Conservation (phyloP, 2,329 filamentous ascomycete genomes). For the Fusarium haematococcum region DNA sequence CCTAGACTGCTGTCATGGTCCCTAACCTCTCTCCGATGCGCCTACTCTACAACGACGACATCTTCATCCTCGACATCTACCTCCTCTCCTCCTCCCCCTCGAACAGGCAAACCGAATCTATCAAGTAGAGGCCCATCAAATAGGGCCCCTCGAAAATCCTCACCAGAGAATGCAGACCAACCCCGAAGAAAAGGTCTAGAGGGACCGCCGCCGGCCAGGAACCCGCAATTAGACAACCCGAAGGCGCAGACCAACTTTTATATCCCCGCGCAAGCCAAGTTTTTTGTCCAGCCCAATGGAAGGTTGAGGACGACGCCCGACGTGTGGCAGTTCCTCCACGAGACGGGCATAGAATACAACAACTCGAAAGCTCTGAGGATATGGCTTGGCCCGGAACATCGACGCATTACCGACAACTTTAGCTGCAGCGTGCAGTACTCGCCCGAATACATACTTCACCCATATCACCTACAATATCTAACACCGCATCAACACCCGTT, state of each 20-base stretch:
- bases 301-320: slow-evolving; percentile 46
- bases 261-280: slow-evolving; percentile 34
- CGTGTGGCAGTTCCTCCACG: slow-evolving; percentile 44
- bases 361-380: slow-evolving; percentile 30
- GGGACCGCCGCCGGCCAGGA: slow-evolving; percentile 1
- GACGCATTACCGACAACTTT: slow-evolving; percentile 32
- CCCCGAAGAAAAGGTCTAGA: slow-evolving; percentile 13
- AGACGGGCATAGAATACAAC: slow-evolving; percentile 41
- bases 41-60: slow-evolving; percentile 26
- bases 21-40: slow-evolving; percentile 12
- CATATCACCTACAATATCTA: slow-evolving; percentile 49
- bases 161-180: neutral
- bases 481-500: slow-evolving; percentile 50
- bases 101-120: neutral
- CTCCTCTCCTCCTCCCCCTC: neutral
- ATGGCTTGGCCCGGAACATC: slow-evolving; percentile 22
- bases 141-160: neutral
- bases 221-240: neutral
- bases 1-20: slow-evolving; percentile 23
- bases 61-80: slow-evolving; percentile 2
- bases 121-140: neutral
- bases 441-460: slow-evolving; percentile 48
- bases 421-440: slow-evolving; percentile 43
- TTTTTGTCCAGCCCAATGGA: slow-evolving; percentile 39
- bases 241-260: neutral